These are phyloP conservation scores for Neobulgaria alba DNA, from an alignment of 2,329 filamentous ascomycete genomes.

Conservation along the genomic window DNA sequence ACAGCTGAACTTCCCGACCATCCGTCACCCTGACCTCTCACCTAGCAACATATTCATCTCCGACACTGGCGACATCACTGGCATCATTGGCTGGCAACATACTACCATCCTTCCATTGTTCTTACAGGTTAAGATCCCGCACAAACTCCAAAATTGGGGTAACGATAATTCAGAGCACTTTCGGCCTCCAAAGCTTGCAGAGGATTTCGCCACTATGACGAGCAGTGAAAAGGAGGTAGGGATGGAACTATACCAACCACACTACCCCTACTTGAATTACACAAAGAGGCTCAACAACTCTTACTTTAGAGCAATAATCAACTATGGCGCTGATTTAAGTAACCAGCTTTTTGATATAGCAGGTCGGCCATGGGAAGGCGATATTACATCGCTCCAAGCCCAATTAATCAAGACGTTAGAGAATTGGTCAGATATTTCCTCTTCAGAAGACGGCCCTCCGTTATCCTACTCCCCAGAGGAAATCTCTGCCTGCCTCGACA, in stretches of 20 bases:
- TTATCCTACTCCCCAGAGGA: constrained; percentile 13
- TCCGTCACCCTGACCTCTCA: constrained; percentile 15
- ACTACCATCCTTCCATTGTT: constrained; percentile 25
- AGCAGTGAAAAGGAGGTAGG: no score
- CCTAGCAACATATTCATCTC: constrained; percentile 29
- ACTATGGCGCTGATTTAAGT: no score
- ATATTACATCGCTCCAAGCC: no score
- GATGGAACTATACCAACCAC: no score
- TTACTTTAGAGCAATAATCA: no score
- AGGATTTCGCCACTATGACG: no score
- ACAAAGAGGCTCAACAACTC: no score
- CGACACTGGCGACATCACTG: constrained; percentile 20
- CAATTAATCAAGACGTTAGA: constrained; percentile 13
- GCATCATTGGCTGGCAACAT: constrained; percentile 29
- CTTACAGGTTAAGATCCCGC: constrained; percentile 26
- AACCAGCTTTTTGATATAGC: no score
- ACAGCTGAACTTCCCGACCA: constrained; percentile 12
- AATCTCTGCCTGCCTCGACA: constrained; percentile 11
- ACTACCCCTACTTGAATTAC: no score
- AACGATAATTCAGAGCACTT: constrained; percentile 22
- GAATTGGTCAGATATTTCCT: constrained; percentile 14
- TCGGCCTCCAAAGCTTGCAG: constrained; percentile 10
- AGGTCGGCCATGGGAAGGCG: no score
- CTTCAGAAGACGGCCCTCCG: constrained; percentile 9
- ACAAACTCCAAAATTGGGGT: constrained; percentile 30